Evolutionary conservation across 441 rosid genomes (phyloP).

Genomic region (Euphorbia celastroides): DNA sequence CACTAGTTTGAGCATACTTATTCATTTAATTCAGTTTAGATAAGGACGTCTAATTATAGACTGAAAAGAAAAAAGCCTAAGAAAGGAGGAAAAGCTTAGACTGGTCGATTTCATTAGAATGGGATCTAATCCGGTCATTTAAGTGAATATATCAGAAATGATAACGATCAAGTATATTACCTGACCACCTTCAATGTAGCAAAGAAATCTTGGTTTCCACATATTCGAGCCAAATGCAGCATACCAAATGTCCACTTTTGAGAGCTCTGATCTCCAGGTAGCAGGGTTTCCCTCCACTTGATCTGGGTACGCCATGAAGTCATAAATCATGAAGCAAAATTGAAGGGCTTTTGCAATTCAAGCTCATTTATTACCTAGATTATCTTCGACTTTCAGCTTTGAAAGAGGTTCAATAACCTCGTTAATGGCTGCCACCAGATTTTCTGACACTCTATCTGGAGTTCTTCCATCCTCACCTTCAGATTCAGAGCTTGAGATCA

Average conservation of each 20-base stretch:
- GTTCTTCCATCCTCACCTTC: constrained; percentile 44
- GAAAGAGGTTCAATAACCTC: constrained; percentile 51
- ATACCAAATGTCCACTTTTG: constrained; percentile 77
- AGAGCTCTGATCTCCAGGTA: constrained; percentile 67
- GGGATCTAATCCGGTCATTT: not conserved
- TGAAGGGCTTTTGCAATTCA: not conserved
- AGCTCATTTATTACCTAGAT: constrained; percentile 31
- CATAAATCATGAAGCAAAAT: constrained; percentile 1
- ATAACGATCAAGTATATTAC: constrained; percentile 27
- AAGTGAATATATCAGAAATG: constrained; percentile 1
- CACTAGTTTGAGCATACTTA: no score
- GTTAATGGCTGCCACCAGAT: constrained; percentile 26
- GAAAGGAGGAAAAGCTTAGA: not conserved
- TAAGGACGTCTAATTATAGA: no score
- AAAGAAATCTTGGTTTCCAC: constrained; percentile 78
- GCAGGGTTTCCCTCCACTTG: constrained; percentile 21
- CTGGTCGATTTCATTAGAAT: not conserved
- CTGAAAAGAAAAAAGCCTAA: no score
- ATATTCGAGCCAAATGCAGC: constrained; percentile 85
- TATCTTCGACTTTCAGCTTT: constrained; percentile 47
- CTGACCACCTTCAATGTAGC: constrained; percentile 90
- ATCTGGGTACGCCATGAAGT: constrained; percentile 23
- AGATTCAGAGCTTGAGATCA: constrained; percentile 53
- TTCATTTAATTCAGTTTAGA: no score
- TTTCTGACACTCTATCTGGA: constrained; percentile 19